Base-by-base conservation (phyloP, 2,329 filamentous ascomycete genomes). In the Aspergillus oerlinghausenensis region DNA sequence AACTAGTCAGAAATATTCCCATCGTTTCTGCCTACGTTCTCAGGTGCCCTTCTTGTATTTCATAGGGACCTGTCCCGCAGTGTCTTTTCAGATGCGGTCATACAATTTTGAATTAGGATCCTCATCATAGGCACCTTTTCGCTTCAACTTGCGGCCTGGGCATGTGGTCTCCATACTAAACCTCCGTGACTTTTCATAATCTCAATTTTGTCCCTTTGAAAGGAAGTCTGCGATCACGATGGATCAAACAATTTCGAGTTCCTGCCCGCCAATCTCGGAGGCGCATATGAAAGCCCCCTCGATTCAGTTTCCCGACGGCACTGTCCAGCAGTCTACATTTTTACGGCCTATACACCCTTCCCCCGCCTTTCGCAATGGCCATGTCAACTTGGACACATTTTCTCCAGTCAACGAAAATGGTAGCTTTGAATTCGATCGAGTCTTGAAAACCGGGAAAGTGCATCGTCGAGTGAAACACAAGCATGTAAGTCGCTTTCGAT, bases 321-420 rank as follows among this genome's bases (percentile, higher is more conserved):
- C 56, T 28, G 55, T 64, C n/a, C 62, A 63, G 40, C 59, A 60
- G 28, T 59, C 65, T 38, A 51, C 57, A n/a, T 58, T 64, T 55
- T 59, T 65, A 35, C 64, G 62, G 29, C 66, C 65, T 11, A 57
- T 60, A 38, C 61, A 63, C 29, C 55, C 59, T 11, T 54, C 63
- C 43, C 26, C 54, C 17, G 32, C 61, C 10, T 65, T 65, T 65
- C 74, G 76, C 56, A 77, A 67, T 55, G 75, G 75, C 55, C 80
- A 83, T 64, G 73, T 84, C 26, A 79, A 77, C 26, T 70, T 88
- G 47, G 85, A 89, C 62, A 81, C 86, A 17, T 86, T 91, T 68
- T 94, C 90, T 29, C 90, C 92, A 4, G 91, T 97, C 62, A 96
- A 93, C 70, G 88, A 96, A 74, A 92, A 96, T 74, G 94, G 94